Base-by-base conservation (phyloP, 2,329 filamentous ascomycete species). In the Aspergillus floridensis region DNA sequence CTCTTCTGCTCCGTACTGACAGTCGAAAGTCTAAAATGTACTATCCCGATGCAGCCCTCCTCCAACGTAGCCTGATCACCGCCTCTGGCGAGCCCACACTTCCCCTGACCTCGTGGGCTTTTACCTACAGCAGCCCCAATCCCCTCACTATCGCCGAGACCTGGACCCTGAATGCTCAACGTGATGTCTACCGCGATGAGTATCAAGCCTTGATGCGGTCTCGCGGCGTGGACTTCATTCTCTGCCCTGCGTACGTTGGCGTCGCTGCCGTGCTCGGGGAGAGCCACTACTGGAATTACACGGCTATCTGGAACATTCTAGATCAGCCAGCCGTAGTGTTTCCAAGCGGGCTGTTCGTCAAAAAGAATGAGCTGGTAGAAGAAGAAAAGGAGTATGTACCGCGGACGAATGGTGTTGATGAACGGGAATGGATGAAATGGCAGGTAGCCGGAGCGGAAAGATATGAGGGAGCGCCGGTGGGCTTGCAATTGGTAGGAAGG, bases 401-500 rank as follows among this genome's bases (percentile, higher is more conserved):
- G 1, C 63, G 68, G 5, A 66, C 16, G 38, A 44, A 59, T 31
- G 68, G 66, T 41, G 63, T 65, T 19, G 72, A 75, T 55, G 69
- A 66, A 55, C 60, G 68, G 3, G 72, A 75, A 55, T 75, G 72
- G 72, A 59, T 52, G 41, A 72, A 72, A 59, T 75, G 74, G 38
- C 19, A 16, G 38, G 38, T 44, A 51, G 55, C 63, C 5, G 58
- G 62, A 5, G 70, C 72, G 1, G 66, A 69, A 56, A 60, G 65
- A n/a, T 76, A 72, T 56, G 71, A 77, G 35, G 72, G 72, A 0
- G 71, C 81, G 6, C 82, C 83, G 0, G 76, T 86, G 10, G 79
- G 78, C 0, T 62, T 86, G 19, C 83, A 86, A 66, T 71, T 85
- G 35, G 72, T 83, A 2, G 80, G 80, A 1, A 72, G 77, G 4